These are phyloP conservation scores for Cercospora sp. DNA, from an alignment of 2,329 filamentous ascomycete species.

Conservation along the genomic window DNA sequence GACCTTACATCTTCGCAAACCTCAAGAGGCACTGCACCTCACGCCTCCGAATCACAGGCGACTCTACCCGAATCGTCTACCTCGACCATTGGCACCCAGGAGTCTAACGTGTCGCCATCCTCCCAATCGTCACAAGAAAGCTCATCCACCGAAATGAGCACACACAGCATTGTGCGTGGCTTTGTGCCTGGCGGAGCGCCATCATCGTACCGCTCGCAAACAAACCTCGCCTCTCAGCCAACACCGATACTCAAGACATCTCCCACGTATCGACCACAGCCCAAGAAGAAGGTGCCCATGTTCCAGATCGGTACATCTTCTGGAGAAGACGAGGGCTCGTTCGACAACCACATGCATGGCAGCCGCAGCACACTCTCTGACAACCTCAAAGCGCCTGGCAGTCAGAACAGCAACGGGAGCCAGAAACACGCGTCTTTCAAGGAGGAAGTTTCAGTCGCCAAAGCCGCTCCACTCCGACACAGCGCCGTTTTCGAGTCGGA, in stretches of 20 bases:
- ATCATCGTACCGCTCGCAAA: conserved; percentile 66
- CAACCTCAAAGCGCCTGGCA: conserved; percentile 48
- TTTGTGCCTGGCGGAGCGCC: conserved; percentile 77
- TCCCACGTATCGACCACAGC: conserved; percentile 37
- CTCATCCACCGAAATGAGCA: conserved; percentile 61
- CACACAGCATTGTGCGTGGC: conserved; percentile 76
- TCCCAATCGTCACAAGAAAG: conserved; percentile 59
- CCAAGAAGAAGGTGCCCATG: conserved; percentile 68
- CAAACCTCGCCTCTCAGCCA: conserved; percentile 55
- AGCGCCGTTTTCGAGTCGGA: conserved; percentile 62
- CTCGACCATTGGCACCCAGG: conserved; percentile 54
- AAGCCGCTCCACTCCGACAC: conserved; percentile 57
- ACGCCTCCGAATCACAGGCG: conserved; percentile 24
- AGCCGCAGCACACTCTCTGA: conserved; percentile 57
- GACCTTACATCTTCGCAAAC: conserved; percentile 44
- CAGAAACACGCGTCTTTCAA: conserved; percentile 84
- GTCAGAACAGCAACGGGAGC: conserved; percentile 42
- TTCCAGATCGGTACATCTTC: conserved; percentile 77
- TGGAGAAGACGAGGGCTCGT: conserved; percentile 80
- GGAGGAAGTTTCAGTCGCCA: conserved; percentile 68
- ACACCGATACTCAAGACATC: conserved; percentile 62
- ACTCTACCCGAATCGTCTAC: conserved; percentile 56
- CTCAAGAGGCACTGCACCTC: conserved; percentile 10
- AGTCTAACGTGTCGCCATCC: conserved; percentile 42
- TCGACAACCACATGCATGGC: conserved; percentile 59